Evolutionary conservation across 2,329 filamentous ascomycete species (phyloP).

Genomic region (Escovopsis sp.): DNA sequence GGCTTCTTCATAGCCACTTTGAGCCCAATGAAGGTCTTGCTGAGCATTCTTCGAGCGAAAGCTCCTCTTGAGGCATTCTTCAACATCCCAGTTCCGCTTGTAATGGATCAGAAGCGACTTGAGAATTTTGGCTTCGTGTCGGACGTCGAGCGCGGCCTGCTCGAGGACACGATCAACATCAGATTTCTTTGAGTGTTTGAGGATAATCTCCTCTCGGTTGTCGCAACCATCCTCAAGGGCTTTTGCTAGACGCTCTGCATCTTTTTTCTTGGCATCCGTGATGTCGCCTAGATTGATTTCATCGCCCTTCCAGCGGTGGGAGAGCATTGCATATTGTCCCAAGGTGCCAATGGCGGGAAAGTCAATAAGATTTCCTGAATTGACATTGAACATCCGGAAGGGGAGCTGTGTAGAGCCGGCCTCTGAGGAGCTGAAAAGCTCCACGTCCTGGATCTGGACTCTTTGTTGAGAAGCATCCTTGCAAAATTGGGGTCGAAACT

Average conservation of each 20-base stretch:
- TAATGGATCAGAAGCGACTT: background rate
- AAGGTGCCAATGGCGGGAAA: background rate
- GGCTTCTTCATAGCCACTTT: no score
- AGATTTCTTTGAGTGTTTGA: background rate
- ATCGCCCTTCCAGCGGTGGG: conserved; percentile 5
- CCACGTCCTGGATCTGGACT: conserved; percentile 1
- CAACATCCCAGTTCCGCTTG: no score
- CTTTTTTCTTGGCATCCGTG: conserved; percentile 1
- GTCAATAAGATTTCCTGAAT: conserved; percentile 1
- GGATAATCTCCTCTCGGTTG: background rate
- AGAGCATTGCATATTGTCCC: conserved; percentile 5
- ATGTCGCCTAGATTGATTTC: conserved; percentile 1
- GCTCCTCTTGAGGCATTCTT: no score
- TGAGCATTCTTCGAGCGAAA: no score
- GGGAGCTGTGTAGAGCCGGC: background rate
- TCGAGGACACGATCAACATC: conserved; percentile 2
- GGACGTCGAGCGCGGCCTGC: background rate
- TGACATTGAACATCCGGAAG: conserved; percentile 3
- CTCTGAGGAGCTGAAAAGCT: conserved; percentile 1
- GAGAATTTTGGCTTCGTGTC: background rate
- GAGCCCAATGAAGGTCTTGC: no score
- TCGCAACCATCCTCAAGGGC: background rate
- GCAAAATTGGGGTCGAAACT: conserved; percentile 2
- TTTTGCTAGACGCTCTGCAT: conserved; percentile 1
- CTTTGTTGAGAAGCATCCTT: background rate